Base-by-base conservation (phyloP, 1,284 basidiomycete species). In the Ceratobasidium sp. region DNA sequence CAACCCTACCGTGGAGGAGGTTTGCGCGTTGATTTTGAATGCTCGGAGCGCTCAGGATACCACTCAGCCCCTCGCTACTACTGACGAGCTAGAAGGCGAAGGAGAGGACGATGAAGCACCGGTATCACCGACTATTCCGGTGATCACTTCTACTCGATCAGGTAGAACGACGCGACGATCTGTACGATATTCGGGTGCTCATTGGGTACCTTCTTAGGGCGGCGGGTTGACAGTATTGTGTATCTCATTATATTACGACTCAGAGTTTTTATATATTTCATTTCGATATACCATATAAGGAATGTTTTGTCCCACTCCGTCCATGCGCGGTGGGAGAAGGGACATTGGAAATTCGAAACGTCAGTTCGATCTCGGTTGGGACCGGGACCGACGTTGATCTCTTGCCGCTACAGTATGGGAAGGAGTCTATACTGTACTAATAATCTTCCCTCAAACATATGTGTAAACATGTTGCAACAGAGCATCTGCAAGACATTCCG, bases 311-410 rank as follows among this genome's bases (percentile, higher is more conserved):
- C 65, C 44, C 23, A n/a, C 38, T 42, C 23, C 65, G 46, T 67
- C 46, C 44, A 26, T 7, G 15, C 4, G 7, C 28, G 10, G 13
- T 23, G 44, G 64, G 44, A 66, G n/a, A 42, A 46, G 4, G 42
- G 64, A 66, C n/a, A n/a, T 66, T 66, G 64, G 64, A 66, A 66
- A 66, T 66, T 66, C 44, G 6, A 12, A 66, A 66, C n/a, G 64
- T 66, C 44, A 23, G n/a, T 42, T 66, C 44, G n/a, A 13, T 12
- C 15, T n/a, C 28, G n/a, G 28, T 10, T 48, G 42, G 64, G 64
- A 66, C 64, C 10, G 64, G 28, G 64, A 66, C 64, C 64, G n/a
- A 66, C 44, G 64, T 50, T 66, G 42, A 12, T 20, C 44, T 66
- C 64, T 48, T 46, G 64, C 64, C 42, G 17, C 33, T 48, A 66